These are phyloP conservation scores for Haplosporangium gracile DNA, from an alignment of 192 early-diverging fungal genomes.

Conservation along the genomic window DNA sequence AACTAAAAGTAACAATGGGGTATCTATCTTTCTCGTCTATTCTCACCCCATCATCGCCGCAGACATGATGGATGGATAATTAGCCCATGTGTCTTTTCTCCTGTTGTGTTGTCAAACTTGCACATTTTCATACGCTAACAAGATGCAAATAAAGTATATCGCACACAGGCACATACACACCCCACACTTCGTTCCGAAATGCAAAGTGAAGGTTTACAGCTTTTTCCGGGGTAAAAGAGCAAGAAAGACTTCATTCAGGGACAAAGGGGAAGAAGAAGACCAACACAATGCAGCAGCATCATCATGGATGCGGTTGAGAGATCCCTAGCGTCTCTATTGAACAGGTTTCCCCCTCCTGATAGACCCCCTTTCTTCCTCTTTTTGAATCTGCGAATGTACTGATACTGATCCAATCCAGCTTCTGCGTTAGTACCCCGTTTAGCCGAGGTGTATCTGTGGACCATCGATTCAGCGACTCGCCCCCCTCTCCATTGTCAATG, in stretches of 20 bases:
- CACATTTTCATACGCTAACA: neutral
- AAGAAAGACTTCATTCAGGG: neutral
- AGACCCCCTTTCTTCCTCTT: neutral
- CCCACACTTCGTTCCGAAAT: neutral
- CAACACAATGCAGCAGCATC: neutral
- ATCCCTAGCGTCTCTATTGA: neutral
- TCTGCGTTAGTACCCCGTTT: neutral
- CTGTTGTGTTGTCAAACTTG: neutral
- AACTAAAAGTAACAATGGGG: neutral
- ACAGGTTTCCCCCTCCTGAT: neutral
- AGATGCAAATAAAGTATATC: neutral
- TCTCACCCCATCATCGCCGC: neutral
- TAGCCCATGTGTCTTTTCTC: neutral
- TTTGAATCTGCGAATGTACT: neutral
- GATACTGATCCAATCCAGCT: neutral
- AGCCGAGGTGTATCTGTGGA: neutral
- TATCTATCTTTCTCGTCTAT: neutral
- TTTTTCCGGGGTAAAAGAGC: neutral
- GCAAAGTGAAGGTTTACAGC: neutral
- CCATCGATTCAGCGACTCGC: neutral
- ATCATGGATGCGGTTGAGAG: neutral
- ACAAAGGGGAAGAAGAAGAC: neutral
- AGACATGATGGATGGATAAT: neutral
- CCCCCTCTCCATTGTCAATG: neutral
- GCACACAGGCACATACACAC: neutral